Base-by-base conservation (phyloP, 164 flowering plant genomes). In the Protea cynaroides region DNA sequence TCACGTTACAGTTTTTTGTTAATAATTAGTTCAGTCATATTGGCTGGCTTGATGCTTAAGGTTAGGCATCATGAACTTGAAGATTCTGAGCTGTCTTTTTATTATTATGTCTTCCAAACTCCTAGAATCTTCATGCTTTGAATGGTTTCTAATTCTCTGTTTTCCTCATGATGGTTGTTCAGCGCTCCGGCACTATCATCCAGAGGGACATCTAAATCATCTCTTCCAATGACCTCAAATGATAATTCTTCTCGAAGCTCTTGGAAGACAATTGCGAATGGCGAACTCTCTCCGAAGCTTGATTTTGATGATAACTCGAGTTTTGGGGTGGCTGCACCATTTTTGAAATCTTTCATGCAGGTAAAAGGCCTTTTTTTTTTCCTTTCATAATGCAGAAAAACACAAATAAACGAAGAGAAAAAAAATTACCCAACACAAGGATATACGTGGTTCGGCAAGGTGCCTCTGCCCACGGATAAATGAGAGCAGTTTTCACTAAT, bases 341-440 rank as follows among this genome's bases (percentile, higher is more conserved):
- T 94, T 13, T 77, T 92, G 40, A 92, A 87, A 78, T 92, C 94
- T 70, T 88, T 89, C 70, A 91, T 94, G 96, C 94, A 94, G 96
- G 98, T 87, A 71, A 15, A 13, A 3, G 17, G 19, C 1, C 52
- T 29, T 2, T 29, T 29, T 29, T 29, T 29, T 29, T 29, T 29
- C 34, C 34, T 29, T 3, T 5, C 34, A 29, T n/a, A n/a, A n/a
- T n/a, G n/a, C n/a, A n/a, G n/a, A n/a, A n/a, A n/a, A n/a, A n/a
- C n/a, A n/a, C n/a, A n/a, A n/a, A n/a, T n/a, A n/a, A n/a, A n/a
- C n/a, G n/a, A n/a, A n/a, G n/a, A n/a, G n/a, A n/a, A n/a, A n/a
- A n/a, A n/a, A n/a, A n/a, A n/a, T n/a, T n/a, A n/a, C n/a, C n/a
- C n/a, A n/a, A n/a, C n/a, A n/a, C n/a, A n/a, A n/a, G n/a, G n/a